Evolutionary conservation across 441 rosid species (phyloP), one percentile per base, ranked within the genome.

Genomic region (Pelargonium australe): DNA sequence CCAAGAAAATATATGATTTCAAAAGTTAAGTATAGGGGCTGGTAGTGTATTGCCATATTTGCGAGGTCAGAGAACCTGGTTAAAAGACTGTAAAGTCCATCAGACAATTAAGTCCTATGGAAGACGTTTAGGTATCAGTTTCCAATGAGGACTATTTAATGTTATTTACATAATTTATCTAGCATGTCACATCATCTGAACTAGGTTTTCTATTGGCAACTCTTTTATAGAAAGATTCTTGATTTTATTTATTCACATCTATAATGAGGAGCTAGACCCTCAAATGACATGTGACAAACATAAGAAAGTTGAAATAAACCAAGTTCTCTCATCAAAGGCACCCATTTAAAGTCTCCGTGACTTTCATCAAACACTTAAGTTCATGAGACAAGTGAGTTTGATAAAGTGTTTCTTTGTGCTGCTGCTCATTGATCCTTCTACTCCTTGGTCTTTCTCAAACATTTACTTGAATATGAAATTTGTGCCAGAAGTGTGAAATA

Each of bases 391-490:
- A 55, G 13, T 12, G 2, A 69, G 23, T 43, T 57, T 4, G 11
- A 65, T 23, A 17, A 49, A 51, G 53, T 7, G 17, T 64, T 41
- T 1, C 64, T 20, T 40, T 7, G 60, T 63, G 13, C 7, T 37
- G 25, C 11, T 64, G 45, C 67, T 64, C 19, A 23, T 7, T 55
- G 17, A 57, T 57, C 34, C 43, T 61, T 34, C 44, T 12, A 13
- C 64, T 64, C 7, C 31, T 25, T 12, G 40, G 23, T 61, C 16
- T 34, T 65, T 74, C 9, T 37, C 9, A 64, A 53, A 20, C 64
- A 45, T 64, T 70, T 63, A 61, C 68, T 58, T 67, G 60, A 41
- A 43, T 70, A 34, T 34, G 64, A 62, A 64, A 44, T 70, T 37
- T 70, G 53, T 60, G 28, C 28, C 47, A 28, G 45, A 43, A 20